Conservation (phyloP, 805 yeast genomes). For the Candida maesae region DNA sequence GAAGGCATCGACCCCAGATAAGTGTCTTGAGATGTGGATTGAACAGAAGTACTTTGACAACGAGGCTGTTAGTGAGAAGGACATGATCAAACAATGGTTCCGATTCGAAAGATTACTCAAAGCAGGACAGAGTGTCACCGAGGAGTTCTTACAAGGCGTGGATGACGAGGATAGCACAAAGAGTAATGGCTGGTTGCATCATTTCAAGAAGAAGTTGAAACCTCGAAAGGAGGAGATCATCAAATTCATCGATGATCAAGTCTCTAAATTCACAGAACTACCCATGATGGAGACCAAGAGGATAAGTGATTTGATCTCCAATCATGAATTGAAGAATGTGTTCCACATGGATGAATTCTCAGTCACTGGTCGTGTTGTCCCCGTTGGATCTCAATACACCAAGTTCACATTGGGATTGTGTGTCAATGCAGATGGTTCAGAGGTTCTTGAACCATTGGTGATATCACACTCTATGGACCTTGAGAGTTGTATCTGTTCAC, state of each 20-base stretch:
- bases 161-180: conserved; percentile 15
- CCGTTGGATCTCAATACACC: conserved; percentile 10
- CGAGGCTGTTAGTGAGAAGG: conserved; percentile 27
- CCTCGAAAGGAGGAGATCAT: conserved; percentile 28
- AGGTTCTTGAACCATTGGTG: conserved; percentile 18
- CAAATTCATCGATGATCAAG: conserved; percentile 19
- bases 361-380: conserved; percentile 21
- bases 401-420: conserved; percentile 20
- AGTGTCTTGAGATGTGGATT: conserved; percentile 34
- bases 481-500: conserved; percentile 16
- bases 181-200: conserved; percentile 40
- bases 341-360: conserved; percentile 36
- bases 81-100: conserved; percentile 30
- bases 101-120: conserved; percentile 21
- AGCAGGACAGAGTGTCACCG: background rate
- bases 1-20: conserved; percentile 32
- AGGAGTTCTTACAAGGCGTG: conserved; percentile 1
- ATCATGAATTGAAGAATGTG: conserved; percentile 12
- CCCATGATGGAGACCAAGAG: conserved; percentile 24
- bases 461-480: conserved; percentile 11
- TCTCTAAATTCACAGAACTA: conserved; percentile 1
- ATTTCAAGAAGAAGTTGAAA: conserved; percentile 33
- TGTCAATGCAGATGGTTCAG: conserved; percentile 20
- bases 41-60: conserved; percentile 34
- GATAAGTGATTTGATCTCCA: no score